Percentiles rank a stretch among this genome's conserved stretches.
phyloP scores from a whole-genome alignment of 176 grass and related monocot genomes.

The Rhipidocladum racemiflorum region DNA sequence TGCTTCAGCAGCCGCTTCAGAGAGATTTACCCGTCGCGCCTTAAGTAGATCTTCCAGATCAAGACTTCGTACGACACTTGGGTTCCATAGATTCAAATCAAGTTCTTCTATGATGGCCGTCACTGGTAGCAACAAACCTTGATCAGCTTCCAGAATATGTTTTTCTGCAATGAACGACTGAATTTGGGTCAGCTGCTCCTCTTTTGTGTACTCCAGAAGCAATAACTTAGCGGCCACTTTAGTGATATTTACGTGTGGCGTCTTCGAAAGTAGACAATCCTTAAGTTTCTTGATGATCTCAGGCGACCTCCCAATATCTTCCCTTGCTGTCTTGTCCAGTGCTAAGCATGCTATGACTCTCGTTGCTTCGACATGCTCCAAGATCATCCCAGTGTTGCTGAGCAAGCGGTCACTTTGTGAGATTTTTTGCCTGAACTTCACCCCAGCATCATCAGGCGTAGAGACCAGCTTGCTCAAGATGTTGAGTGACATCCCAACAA shows the following conservation, averaged over 20 bases:
- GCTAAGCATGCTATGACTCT: slow-evolving; percentile 26
- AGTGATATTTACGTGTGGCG: neutral
- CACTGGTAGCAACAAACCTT: neutral
- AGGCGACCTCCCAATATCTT: neutral
- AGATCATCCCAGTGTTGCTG: neutral
- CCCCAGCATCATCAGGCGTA: neutral
- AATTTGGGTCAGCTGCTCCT: neutral
- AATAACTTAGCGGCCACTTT: slow-evolving; percentile 23
- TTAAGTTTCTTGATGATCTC: slow-evolving; percentile 30
- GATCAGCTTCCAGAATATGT: neutral
- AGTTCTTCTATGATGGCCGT: slow-evolving; percentile 33
- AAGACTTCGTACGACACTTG: neutral
- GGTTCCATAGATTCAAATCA: neutral
- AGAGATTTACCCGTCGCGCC: neutral
- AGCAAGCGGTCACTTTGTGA: neutral
- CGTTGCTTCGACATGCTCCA: slow-evolving; percentile 8
- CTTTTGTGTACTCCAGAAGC: slow-evolving; percentile 11
- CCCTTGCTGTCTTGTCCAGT: neutral
- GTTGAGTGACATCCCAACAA: slow-evolving; percentile 25
- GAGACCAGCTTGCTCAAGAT: slow-evolving; percentile 21
- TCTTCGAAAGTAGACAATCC: slow-evolving; percentile 10
- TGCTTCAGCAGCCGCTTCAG: slow-evolving; percentile 16
- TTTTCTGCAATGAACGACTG: neutral
- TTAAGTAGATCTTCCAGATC: slow-evolving; percentile 26
- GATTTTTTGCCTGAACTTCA: neutral